These are phyloP conservation scores for Drechslerella stenobrocha DNA, from an alignment of 2,329 filamentous ascomycete genomes.

Conservation along the genomic window DNA sequence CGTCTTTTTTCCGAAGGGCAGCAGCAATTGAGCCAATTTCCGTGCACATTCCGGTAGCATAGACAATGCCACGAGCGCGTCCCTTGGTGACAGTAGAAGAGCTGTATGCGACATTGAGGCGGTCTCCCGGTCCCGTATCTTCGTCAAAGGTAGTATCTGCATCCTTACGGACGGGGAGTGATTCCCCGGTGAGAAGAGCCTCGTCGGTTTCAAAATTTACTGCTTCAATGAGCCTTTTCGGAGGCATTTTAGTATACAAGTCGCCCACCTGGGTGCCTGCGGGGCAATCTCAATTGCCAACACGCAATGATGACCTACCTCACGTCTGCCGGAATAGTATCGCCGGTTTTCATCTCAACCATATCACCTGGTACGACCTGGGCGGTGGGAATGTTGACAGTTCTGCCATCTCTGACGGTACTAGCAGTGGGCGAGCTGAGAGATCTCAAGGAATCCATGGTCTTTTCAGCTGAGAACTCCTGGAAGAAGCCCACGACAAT, in stretches of 20 bases:
- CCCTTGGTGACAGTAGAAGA: constrained; percentile 67
- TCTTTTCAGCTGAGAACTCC: constrained; percentile 62
- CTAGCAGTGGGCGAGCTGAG: constrained; percentile 61
- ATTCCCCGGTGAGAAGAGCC: constrained; percentile 66
- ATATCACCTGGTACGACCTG: constrained; percentile 66
- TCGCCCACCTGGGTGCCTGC: constrained; percentile 55
- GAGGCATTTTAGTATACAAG: background rate
- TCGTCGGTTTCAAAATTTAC: constrained; percentile 66
- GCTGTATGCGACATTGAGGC: constrained; percentile 66
- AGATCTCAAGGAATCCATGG: constrained; percentile 61
- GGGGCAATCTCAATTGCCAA: too few species aligned
- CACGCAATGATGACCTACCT: constrained; percentile 57
- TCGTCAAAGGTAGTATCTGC: constrained; percentile 59
- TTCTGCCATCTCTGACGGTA: constrained; percentile 61
- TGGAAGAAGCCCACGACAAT: constrained; percentile 64
- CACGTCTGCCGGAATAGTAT: constrained; percentile 58
- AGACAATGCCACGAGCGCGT: constrained; percentile 66
- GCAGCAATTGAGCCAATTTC: constrained; percentile 69
- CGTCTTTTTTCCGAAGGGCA: constrained; percentile 65
- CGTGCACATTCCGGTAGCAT: constrained; percentile 65
- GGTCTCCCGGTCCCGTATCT: constrained; percentile 65
- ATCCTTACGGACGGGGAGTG: constrained; percentile 63
- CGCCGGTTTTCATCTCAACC: constrained; percentile 61
- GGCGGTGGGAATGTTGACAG: constrained; percentile 60
- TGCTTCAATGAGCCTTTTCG: constrained; percentile 59